Base-by-base conservation (phyloP, 2,329 filamentous ascomycete genomes). In the Epichloe bromicola region DNA sequence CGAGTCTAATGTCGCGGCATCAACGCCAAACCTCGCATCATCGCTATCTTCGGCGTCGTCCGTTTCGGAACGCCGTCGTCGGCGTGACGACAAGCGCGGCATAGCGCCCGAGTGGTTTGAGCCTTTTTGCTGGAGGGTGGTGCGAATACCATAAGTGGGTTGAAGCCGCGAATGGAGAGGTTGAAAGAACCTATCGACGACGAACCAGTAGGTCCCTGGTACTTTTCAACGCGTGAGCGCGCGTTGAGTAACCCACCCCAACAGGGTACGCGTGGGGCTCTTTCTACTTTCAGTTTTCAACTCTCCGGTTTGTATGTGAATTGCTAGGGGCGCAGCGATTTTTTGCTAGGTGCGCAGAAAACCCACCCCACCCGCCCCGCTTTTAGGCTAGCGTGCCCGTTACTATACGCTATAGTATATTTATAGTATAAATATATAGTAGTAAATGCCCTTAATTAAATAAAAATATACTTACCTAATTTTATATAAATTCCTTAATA, bases 41-140 rank as follows among this genome's bases (percentile, higher is more conserved):
- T 66, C 63, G 49, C 65, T 62, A 17, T 68, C 63, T 43, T 68
- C 65, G 12, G 65, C 63, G n/a, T 70, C 67, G 26, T 74, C 69
- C 41, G 65, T 65, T 11, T 66, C 64, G 20, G 67, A 63, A 49
- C 74, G 72, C 52, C 70, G 65, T 19, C 74, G 71, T 45, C 74
- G 74, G 51, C 70, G 62, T 44, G 61, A 62, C 19, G 59, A 57
- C 37, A 55, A 49, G 20, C 58, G 58, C 42, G 59, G 53, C 66
- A 68, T 68, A 20, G 50, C 56, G 55, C 51, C 48, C 41, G 26
- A 5, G 23, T 36, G 12, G 23, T 17, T 17, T n/a, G 45, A 26
- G n/a, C n/a, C 1, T 5, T 23, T 1, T 42, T 36, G 47, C 26
- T 19, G 6, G 17, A 23, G 7, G 5, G 2, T 23, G 17, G 23